Evolutionary conservation across 2,329 filamentous ascomycete genomes (phyloP), one percentile per base, ranked within the genome.

Genomic region (Clarireedia sp.): DNA sequence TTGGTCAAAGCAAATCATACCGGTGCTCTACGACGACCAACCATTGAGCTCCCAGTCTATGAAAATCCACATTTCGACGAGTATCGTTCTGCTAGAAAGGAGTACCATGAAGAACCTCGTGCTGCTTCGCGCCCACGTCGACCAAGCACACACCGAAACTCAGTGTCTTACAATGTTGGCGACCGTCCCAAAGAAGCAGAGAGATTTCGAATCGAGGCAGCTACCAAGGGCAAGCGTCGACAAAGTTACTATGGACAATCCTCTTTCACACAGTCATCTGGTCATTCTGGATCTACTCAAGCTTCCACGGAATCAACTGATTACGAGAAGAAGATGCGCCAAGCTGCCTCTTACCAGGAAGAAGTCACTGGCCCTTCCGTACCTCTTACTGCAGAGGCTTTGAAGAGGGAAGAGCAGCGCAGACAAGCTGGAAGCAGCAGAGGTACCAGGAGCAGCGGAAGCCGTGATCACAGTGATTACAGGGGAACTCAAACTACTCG

Each of bases 401-500:
- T 86, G 24, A 65, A 56, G 45, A 62, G 19, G 14, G 38, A 58
- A 47, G 63, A 76, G 73, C 60, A 79, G 74, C 65, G 78, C 73
- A 45, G 51, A 61, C 70, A 70, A 23, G 74, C 47, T 38, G 63
- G 68, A 71, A 59, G 75, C 72, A 57, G 74, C 71, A 6, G 81
- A 76, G 71, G 82, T 78, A 40, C 83, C 75, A 51, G 76, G 76
- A 60, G 83, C 78, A 73, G 82, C 75, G 59, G 76, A 21, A 85
- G 82, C 65, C 80, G 75, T 44, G 82, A 85, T 62, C 81, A 85
- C 56, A 85, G 81, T 68, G 82, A 84, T 55, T 83, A 78, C 67
- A 77, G 76, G 60, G 78, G 79, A 59, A 84, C 81, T 53, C 79
- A 79, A 26, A 82, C 81, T 0, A 85, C 82, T 12, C 76, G 79